Percentiles rank a stretch among this genome's conserved stretches.
Conservation (phyloP, 805 yeast species). For the Ogataea salicorniae region DNA sequence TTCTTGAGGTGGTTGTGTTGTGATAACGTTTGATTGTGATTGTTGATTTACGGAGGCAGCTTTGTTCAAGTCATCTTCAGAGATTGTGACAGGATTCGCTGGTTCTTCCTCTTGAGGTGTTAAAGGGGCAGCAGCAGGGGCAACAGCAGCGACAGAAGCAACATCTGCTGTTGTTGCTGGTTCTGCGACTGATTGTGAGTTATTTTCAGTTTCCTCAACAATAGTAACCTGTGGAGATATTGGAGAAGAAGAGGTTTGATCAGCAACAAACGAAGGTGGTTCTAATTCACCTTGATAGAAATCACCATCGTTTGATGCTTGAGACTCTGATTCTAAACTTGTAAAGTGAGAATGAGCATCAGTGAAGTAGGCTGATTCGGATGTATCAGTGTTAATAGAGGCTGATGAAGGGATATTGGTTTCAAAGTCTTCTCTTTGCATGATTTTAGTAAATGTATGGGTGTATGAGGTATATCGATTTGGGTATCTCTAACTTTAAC, state of each 20-base stretch:
- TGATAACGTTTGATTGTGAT: not conserved
- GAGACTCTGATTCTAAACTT: not conserved
- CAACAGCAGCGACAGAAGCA: too few relatives aligned
- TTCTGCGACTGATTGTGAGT: not conserved
- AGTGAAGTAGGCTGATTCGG: slow-evolving; percentile 19
- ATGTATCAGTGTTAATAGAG: slow-evolving; percentile 13
- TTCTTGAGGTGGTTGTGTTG: slow-evolving; percentile 8
- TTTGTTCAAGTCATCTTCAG: not conserved
- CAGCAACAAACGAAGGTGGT: not conserved
- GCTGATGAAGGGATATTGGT: not conserved
- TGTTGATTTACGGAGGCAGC: not conserved
- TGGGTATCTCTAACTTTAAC: not conserved
- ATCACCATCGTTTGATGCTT: not conserved
- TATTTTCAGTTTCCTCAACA: not conserved
- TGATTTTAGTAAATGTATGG: not conserved
- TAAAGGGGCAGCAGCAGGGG: not conserved
- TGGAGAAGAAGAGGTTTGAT: too few relatives aligned
- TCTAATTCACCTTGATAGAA: not conserved
- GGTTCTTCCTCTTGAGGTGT: not conserved
- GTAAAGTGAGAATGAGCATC: slow-evolving; percentile 21
- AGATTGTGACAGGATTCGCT: too few relatives aligned
- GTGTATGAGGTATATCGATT: not conserved
- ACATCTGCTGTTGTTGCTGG: not conserved
- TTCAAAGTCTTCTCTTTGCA: not conserved
- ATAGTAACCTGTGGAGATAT: not conserved